phyloP scores from a whole-genome alignment of 768 basidiomycete genomes.

The Cyclocybe aegerita region DNA sequence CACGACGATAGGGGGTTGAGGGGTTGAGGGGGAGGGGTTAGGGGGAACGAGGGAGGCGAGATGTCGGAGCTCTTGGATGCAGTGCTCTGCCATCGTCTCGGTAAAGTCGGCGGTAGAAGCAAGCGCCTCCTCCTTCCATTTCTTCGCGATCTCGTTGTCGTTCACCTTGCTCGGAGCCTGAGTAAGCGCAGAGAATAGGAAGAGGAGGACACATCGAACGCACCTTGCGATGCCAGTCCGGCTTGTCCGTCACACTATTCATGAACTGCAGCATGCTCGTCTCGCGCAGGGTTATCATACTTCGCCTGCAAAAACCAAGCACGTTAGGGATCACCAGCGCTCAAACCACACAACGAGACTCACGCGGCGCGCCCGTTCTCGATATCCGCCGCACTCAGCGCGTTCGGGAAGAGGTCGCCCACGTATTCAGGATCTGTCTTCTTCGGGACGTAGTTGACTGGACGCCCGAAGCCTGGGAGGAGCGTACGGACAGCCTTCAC shows the following conservation, averaged over 20 bases:
- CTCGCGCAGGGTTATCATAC: conserved; percentile 27
- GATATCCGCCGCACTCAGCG: conserved; percentile 7
- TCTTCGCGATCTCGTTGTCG: conserved; percentile 18
- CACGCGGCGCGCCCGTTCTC: conserved; percentile 3
- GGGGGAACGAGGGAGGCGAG: conserved; percentile 13
- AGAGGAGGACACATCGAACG: too few species aligned
- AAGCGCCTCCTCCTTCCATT: conserved; percentile 25
- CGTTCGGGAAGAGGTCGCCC: conserved; percentile 15
- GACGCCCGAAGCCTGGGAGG: conserved; percentile 28
- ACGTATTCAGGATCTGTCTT: conserved; percentile 10
- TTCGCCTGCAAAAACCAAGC: conserved; percentile 10
- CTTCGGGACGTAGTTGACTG: conserved; percentile 21
- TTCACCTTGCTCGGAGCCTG: too few species aligned
- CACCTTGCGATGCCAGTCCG: conserved; percentile 32
- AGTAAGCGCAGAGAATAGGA: too few species aligned
- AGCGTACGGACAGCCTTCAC: background rate
- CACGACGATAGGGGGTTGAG: conserved; percentile 16
- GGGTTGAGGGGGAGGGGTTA: background rate
- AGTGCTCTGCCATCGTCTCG: conserved; percentile 23
- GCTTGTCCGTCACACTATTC: conserved; percentile 34
- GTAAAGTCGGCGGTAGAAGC: conserved; percentile 19
- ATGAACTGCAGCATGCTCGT: conserved; percentile 33
- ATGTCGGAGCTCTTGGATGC: conserved; percentile 26
- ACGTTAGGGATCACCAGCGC: background rate
- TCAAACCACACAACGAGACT: background rate